Evolutionary conservation across 495 filamentous ascomycete genomes (phyloP), one percentile per base, ranked within the genome.

Genomic region (Talaromyces stipitatus): DNA sequence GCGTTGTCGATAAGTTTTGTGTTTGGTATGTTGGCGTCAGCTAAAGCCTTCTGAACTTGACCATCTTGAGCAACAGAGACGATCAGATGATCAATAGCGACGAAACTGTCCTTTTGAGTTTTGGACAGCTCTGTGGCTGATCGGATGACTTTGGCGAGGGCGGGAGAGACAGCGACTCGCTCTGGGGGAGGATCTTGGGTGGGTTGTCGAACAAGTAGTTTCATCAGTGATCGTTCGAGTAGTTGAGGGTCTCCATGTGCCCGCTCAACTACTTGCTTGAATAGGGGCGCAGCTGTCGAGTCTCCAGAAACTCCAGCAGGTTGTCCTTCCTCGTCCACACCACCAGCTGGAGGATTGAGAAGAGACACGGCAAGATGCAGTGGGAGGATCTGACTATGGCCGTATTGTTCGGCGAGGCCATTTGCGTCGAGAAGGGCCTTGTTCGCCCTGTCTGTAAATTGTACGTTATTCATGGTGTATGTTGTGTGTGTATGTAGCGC

Each of bases 181-280:
- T 98, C 94, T 51, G 94, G 92, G 26, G 94, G 92, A 3, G 94
- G 94, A 58, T 96, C 90, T 75, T 98, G 94, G 62, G 87, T 92
- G 0, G 94, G 92, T 59, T 95, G 74, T 30, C 94, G 86, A 51
- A 98, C 94, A 53, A 97, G 74, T 7, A 78, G 81, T 78, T 94
- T 96, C 79, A 97, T 96, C 51, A 98, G 78, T 6, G 88, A 78
- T 53, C 94, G 83, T 66, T 96, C 90, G 57, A 98, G 82, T 4
- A 85, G 77, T 66, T 96, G 94, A 28, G 89, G 79, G 66, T 98
- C 94, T 64, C 94, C 94, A 68, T 95, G 86, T 46, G 94, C 94
- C 48, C 89, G 87, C 64, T 98, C 92, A 48, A 98, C 78, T 59
- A 97, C 92, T 72, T 97, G 94, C 55, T 86, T 84, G 78, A 97